Percentiles rank a stretch among this genome's conserved stretches.
These are phyloP conservation scores for Pneumocystis carinii DNA, from an alignment of 1,139 yeast genomes.

Conservation along the genomic window DNA sequence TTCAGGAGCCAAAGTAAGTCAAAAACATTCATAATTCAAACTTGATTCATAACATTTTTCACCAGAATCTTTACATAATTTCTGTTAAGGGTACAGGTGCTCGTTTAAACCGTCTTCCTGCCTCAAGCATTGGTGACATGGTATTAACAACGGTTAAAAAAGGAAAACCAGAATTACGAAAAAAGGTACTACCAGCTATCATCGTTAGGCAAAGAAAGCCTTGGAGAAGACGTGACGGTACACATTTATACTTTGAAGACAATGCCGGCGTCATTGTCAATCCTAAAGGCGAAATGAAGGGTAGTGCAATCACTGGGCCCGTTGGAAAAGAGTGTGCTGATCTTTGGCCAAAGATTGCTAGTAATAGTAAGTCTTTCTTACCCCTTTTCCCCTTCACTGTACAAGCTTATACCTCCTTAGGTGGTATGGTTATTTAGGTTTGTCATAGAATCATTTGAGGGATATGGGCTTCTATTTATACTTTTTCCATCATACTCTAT, in stretches of 20 bases:
- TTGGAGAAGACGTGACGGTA: conserved; percentile 99
- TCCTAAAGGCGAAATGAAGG: conserved; percentile 99
- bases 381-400: not conserved
- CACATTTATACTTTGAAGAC: conserved; percentile 98
- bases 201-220: conserved; percentile 99
- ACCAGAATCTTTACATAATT: conserved; percentile 81
- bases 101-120: conserved; percentile 99
- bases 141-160: conserved; percentile 97
- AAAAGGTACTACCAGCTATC: conserved; percentile 99
- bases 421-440: too few species aligned
- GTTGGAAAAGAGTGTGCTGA: conserved; percentile 99
- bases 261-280: conserved; percentile 99
- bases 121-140: conserved; percentile 99
- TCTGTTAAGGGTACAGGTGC: conserved; percentile 99
- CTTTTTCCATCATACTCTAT: too few species aligned
- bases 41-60: too few species aligned
- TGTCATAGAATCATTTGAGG: too few species aligned
- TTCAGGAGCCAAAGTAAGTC: conserved; percentile 66
- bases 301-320: conserved; percentile 99
- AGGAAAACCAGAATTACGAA: conserved; percentile 99
- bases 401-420: not conserved
- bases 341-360: conserved; percentile 99
- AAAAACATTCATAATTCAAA: not conserved
- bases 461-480: too few species aligned
- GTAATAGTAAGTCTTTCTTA: conserved; percentile 95